Evolutionary conservation across 2,329 filamentous ascomycete genomes (phyloP), one percentile per base, ranked within the genome.

Genomic region (Chaetomiaceae sp.): DNA sequence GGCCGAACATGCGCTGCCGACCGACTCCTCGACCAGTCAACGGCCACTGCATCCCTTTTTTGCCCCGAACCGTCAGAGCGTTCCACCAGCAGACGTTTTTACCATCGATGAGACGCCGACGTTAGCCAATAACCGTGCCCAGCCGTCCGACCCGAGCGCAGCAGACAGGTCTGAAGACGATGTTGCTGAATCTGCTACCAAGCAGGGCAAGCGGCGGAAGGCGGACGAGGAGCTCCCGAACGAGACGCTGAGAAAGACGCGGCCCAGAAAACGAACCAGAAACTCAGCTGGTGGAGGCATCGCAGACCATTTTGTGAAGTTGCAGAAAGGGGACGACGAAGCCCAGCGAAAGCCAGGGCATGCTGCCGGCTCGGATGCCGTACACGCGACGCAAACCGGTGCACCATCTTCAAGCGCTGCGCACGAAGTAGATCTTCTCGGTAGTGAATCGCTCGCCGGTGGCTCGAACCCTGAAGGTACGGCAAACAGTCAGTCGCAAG

Each of bases 31-130:
- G 11, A 24, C 45, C 7, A 17, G 34, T 36, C 52, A 48, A 19
- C 72, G 69, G 56, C 76, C 74, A 53, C 57, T 79, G 30, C 77
- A 80, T 54, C 76, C 77, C 15, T 78, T 80, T 62, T 79, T 80
- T 57, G 52, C 64, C 1, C 60, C 62, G 19, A 60, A 56, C 14
- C 56, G 48, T 39, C 47, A 30, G 18, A 34, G 42, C 38, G 22
- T 38, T 4, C 30, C 47, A 18, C 8, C 32, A 6, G 8, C 37
- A 26, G 34, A 43, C 5, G 42, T 48, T 1, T 29, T 22, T 11
- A 38, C 14, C 11, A 15, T 30, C 11, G 32, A 37, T 17, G 32
- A 48, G 19, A 15, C 27, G 26, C 12, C 12, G 2, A 14, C 14
- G 4, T 15, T 14, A 32, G 14, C 30, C 12, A 24, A 32, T 12